Conservation (phyloP, 305 asterid species). For the Solanum hybrid region DNA sequence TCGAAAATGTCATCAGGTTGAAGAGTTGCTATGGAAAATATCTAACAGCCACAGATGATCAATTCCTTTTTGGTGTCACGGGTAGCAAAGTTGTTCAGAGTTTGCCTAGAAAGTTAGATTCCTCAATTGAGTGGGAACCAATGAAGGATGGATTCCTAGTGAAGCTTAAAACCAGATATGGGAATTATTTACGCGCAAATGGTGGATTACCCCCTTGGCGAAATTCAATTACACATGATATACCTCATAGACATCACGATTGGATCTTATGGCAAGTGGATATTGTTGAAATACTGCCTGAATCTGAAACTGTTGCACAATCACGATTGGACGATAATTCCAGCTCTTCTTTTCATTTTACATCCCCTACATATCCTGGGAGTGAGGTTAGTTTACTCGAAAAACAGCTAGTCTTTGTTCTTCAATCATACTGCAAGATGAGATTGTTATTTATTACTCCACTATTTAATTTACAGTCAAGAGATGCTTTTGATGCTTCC, state of each 20-base stretch:
- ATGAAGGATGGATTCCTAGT: slow-evolving; percentile 50
- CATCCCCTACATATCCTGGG: slow-evolving; percentile 7
- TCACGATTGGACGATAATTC: slow-evolving; percentile 27
- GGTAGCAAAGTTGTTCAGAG: slow-evolving; percentile 58
- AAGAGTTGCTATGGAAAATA: slow-evolving; percentile 49
- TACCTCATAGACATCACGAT: slow-evolving; percentile 65
- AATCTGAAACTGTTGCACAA: slow-evolving; percentile 22
- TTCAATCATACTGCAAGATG: background rate
- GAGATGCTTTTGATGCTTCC: slow-evolving; percentile 18
- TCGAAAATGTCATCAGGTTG: slow-evolving; percentile 37
- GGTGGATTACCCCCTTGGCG: slow-evolving; percentile 92
- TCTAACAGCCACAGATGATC: slow-evolving; percentile 63
- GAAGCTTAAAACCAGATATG: slow-evolving; percentile 60
- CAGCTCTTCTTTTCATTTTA: slow-evolving; percentile 36
- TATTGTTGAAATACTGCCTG: slow-evolving; percentile 33
- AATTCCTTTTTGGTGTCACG: slow-evolving; percentile 57
- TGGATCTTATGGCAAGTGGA: slow-evolving; percentile 81
- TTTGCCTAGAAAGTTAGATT: slow-evolving; percentile 42
- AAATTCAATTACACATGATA: slow-evolving; percentile 80
- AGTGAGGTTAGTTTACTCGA: slow-evolving; percentile 25
- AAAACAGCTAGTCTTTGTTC: background rate
- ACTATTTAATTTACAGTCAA: slow-evolving; percentile 20
- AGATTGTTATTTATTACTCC: background rate
- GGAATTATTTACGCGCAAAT: slow-evolving; percentile 74
- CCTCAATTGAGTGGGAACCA: slow-evolving; percentile 81